Evolutionary conservation across 1,139 yeast genomes (phyloP), one percentile per base, ranked within the genome.

Genomic region (Suhomyces bokatorum): DNA sequence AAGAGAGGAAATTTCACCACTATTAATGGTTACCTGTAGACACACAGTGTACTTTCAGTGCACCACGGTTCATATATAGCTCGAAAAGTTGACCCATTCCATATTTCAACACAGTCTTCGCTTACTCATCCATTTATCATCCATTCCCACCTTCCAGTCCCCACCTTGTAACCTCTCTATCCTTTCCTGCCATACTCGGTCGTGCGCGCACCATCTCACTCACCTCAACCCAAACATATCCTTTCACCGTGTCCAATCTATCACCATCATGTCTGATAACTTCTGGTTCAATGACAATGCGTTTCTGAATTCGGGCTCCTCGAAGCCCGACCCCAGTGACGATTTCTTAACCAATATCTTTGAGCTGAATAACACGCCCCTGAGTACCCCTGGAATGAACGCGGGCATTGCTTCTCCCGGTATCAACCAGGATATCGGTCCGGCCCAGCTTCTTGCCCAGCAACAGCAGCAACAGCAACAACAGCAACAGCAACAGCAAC

Each of bases 271-370:
- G 78, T 60, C 73, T 14, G 75, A 69, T 42, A 69, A 65, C 56
- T 68, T 67, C 56, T 73, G 78, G 76, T 65, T 72, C 54, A 70
- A 71, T 57, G 77, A 72, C 45, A 63, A 60, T 47, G 75, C 72
- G 45, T 69, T 70, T 48, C 62, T 50, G 54, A 60, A 52, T 39
- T 47, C 51, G 31, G 52, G 46, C 35, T 49, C 46, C 44, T 56
- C 54, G 35, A 49, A 48, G 41, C 41, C 44, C 9, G 54, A 52
- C 14, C 39, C 37, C 29, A 60, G 58, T 24, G 75, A 68, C 43
- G 75, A 69, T 39, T 69, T 71, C 53, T 57, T 71, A 47, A 64
- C 60, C 50, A 64, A 67, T 20, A 64, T 73, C 37, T 71, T 73
- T 51, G 73, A 69, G 45, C 51, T 36, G 43, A 38, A 41, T 31